These are phyloP conservation scores for Alternaria ethzedia DNA, from an alignment of 2,329 filamentous ascomycete species.

Conservation along the genomic window DNA sequence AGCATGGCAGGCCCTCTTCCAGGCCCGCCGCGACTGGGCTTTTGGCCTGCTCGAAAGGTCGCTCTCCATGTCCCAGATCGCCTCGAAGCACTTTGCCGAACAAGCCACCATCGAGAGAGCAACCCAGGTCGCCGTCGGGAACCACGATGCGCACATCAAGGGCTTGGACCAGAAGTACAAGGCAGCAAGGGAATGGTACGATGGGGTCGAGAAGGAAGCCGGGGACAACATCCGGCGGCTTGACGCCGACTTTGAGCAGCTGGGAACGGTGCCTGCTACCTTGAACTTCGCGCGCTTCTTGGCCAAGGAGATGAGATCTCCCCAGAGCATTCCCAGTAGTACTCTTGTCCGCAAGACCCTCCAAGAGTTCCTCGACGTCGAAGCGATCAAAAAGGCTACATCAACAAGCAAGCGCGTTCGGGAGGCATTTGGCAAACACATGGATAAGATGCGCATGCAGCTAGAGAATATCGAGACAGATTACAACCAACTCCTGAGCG, in stretches of 20 bases:
- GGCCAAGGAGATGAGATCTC: slow-evolving; percentile 41
- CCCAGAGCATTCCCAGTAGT: slow-evolving; percentile 28
- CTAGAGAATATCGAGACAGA: slow-evolving; percentile 51
- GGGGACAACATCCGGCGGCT: slow-evolving; percentile 67
- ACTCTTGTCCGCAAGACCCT: slow-evolving; percentile 39
- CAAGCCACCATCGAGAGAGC: slow-evolving; percentile 79
- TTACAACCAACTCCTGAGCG: slow-evolving; percentile 53
- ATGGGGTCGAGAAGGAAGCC: slow-evolving; percentile 71
- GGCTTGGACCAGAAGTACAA: slow-evolving; percentile 73
- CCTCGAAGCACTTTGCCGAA: slow-evolving; percentile 72
- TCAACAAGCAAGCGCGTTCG: slow-evolving; percentile 69
- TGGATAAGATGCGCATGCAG: slow-evolving; percentile 51
- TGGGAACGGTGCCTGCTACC: slow-evolving; percentile 69
- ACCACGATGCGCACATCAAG: slow-evolving; percentile 77
- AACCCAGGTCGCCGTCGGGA: slow-evolving; percentile 83
- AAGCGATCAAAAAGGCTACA: slow-evolving; percentile 75
- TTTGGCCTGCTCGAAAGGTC: slow-evolving; percentile 73
- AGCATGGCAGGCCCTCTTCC: slow-evolving; percentile 89
- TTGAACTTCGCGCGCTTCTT: slow-evolving; percentile 65
- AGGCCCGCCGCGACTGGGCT: slow-evolving; percentile 81
- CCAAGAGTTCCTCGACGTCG: slow-evolving; percentile 71
- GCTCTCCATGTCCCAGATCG: slow-evolving; percentile 65
- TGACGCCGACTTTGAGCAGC: slow-evolving; percentile 71
- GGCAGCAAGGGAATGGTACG: slow-evolving; percentile 74
- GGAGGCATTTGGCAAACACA: slow-evolving; percentile 66